Percentiles rank a stretch among this genome's conserved stretches.
phyloP scores from a whole-genome alignment of 179 eudicot genomes.

The Drosera spatulata region DNA sequence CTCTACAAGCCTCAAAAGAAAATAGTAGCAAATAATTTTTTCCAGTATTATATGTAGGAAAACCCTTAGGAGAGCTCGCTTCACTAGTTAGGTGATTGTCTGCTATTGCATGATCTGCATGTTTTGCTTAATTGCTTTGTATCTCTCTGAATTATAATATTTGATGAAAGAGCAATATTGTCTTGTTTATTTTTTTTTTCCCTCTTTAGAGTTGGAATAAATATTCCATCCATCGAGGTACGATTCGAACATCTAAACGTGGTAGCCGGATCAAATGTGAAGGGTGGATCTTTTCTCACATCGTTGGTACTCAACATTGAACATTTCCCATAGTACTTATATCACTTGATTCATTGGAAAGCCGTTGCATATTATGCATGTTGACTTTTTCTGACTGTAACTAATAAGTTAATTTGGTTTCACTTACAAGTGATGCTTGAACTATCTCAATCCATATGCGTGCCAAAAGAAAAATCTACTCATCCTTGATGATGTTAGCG shows the following conservation, averaged over 20 bases:
- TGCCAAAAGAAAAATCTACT: neutral
- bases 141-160: neutral
- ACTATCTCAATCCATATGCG: neutral
- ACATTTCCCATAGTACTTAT: neutral
- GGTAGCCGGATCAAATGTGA: conserved; percentile 18
- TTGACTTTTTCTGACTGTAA: neutral
- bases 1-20: neutral
- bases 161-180: neutral
- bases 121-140: neutral
- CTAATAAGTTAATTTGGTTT: neutral
- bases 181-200: neutral
- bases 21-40: neutral
- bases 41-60: neutral
- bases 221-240: conserved; percentile 28
- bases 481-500: neutral
- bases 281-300: conserved; percentile 22
- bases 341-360: neutral
- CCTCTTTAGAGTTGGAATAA: conserved; percentile 23
- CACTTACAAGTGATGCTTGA: neutral
- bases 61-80: too few relatives aligned
- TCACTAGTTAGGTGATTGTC: neutral
- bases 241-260: conserved; percentile 23
- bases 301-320: neutral
- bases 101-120: neutral
- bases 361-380: neutral